Percentiles rank a stretch among this genome's conserved stretches.
phyloP scores from a whole-genome alignment of 192 early-diverging fungal genomes.

The Obelidium mucronatum region DNA sequence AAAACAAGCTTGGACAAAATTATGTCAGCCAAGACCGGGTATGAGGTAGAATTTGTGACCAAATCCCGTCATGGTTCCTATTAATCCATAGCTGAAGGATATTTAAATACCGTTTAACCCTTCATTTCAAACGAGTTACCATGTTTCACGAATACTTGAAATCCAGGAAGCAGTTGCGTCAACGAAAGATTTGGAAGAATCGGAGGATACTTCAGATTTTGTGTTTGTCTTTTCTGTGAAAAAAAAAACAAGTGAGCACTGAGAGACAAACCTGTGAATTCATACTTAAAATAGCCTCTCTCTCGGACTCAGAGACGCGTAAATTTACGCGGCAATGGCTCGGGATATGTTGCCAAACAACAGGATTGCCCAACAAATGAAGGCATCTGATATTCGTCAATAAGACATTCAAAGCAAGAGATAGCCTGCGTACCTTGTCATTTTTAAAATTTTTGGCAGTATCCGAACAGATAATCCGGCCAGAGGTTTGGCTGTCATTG shows the following conservation, averaged over 20 bases:
- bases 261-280: neutral
- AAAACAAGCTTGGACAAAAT: slow-evolving; percentile 25
- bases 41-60: slow-evolving; percentile 34
- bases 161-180: slow-evolving; percentile 20
- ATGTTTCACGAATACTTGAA: slow-evolving; percentile 37
- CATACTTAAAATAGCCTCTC: slow-evolving; percentile 18
- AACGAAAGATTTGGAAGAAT: neutral
- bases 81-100: slow-evolving; percentile 32
- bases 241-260: neutral
- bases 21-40: slow-evolving; percentile 3
- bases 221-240: neutral
- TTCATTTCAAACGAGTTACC: slow-evolving; percentile 25
- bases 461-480: slow-evolving; percentile 15
- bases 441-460: slow-evolving; percentile 3
- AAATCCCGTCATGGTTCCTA: slow-evolving; percentile 34
- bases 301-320: slow-evolving; percentile 17
- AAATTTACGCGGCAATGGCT: slow-evolving; percentile 21
- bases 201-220: neutral
- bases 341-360: slow-evolving; percentile 29
- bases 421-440: neutral
- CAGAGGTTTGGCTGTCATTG: slow-evolving; percentile 20
- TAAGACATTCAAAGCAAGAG: neutral
- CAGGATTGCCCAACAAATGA: slow-evolving; percentile 41
- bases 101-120: no score
- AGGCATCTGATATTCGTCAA: slow-evolving; percentile 14